Percentiles rank a stretch among this genome's conserved stretches.
phyloP scores from a whole-genome alignment of 305 asterid genomes.

The Solanum hybrid region DNA sequence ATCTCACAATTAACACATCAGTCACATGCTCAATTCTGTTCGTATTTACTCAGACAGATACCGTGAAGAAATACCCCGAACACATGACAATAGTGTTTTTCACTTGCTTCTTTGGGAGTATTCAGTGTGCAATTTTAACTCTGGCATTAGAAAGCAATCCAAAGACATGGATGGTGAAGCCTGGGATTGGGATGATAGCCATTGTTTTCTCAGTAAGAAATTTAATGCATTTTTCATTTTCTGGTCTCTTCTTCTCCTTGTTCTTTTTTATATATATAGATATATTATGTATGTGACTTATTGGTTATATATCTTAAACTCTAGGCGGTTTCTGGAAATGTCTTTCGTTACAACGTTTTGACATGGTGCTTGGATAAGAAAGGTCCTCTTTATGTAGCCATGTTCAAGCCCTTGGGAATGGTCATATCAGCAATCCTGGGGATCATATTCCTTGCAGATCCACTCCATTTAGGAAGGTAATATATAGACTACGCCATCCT shows the following conservation, averaged over 20 bases:
- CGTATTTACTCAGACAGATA: conserved; percentile 13
- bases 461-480: conserved; percentile 23
- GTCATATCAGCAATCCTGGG: conserved; percentile 16
- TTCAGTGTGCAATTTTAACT: conserved; percentile 17
- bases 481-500: neutral
- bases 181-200: conserved; percentile 8
- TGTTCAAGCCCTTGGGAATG: conserved; percentile 21
- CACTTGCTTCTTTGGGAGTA: conserved; percentile 19
- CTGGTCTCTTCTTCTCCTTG: neutral
- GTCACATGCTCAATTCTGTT: neutral
- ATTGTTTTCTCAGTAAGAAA: conserved; percentile 15
- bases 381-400: conserved; percentile 25
- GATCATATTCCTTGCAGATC: conserved; percentile 13
- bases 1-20: neutral
- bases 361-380: conserved; percentile 24
- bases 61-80: conserved; percentile 18
- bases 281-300: neutral
- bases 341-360: conserved; percentile 5
- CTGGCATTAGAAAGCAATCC: conserved; percentile 5
- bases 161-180: conserved; percentile 7
- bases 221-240: neutral
- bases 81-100: conserved; percentile 22
- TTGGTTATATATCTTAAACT: neutral
- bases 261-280: neutral
- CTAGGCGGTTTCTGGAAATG: conserved; percentile 20